Percentiles rank a stretch among this genome's conserved stretches.
phyloP scores from a whole-genome alignment of 371 early-diverging fungal species.

The Haplosporangium sp. region DNA sequence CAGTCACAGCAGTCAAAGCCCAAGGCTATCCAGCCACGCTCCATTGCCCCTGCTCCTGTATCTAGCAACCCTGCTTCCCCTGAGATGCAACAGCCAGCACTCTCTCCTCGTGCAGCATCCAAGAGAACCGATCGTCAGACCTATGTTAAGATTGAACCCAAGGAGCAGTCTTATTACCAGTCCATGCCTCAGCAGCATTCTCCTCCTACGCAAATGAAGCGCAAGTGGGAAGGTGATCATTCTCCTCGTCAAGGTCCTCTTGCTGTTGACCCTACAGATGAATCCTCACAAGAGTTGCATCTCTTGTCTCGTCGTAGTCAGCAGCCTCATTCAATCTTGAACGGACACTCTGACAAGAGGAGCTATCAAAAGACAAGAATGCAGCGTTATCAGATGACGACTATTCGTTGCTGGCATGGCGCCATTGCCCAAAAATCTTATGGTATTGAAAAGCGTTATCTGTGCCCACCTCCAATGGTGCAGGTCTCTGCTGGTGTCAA shows the following conservation, averaged over 20 bases:
- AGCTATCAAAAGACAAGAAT: conserved; percentile 36
- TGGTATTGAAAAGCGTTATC: conserved; percentile 83
- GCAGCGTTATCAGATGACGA: conserved; percentile 60
- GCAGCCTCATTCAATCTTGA: not conserved
- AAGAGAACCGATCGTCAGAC: conserved; percentile 25
- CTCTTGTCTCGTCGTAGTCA: conserved; percentile 40
- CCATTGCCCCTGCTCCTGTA: conserved; percentile 51
- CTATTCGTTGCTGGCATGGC: conserved; percentile 72
- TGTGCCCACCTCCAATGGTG: conserved; percentile 83
- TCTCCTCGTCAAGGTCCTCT: conserved; percentile 33
- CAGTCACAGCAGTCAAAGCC: conserved; percentile 17
- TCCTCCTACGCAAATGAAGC: conserved; percentile 17
- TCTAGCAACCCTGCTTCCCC: conserved; percentile 29
- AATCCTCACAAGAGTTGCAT: conserved; percentile 48
- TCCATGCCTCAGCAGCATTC: conserved; percentile 8
- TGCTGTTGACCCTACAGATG: conserved; percentile 13
- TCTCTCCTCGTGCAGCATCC: conserved; percentile 30
- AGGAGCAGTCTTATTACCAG: conserved; percentile 29
- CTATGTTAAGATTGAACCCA: conserved; percentile 49
- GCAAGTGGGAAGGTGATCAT: conserved; percentile 52
- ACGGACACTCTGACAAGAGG: conserved; percentile 8
- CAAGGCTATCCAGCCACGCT: conserved; percentile 51
- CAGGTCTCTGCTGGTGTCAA: conserved; percentile 66
- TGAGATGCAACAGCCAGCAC: conserved; percentile 12
- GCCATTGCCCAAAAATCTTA: conserved; percentile 85